Conservation (phyloP, 352 stramenopile genomes). For the Pythium monospermum region DNA sequence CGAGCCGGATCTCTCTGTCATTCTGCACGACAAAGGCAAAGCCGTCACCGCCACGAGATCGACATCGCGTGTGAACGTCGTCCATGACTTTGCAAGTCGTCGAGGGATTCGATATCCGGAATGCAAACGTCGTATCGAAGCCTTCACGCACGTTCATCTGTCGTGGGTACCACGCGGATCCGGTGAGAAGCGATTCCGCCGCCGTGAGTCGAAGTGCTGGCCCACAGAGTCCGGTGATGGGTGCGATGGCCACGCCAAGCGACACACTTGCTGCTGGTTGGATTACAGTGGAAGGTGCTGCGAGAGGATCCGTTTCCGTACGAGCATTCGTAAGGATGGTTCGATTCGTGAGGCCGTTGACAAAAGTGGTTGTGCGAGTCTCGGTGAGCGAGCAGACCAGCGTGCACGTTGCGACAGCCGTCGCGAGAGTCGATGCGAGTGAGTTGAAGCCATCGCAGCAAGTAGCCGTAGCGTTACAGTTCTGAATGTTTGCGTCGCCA, state of each 20-base stretch:
- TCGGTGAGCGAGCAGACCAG: conserved; percentile 44
- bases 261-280: too few relatives aligned
- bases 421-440: not conserved
- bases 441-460: conserved; percentile 80
- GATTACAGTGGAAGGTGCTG: not conserved
- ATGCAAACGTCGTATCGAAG: conserved; percentile 87
- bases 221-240: conserved; percentile 49
- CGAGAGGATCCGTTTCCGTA: conserved; percentile 16
- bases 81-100: conserved; percentile 85
- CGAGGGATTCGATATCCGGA: conserved; percentile 83
- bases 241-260: conserved; percentile 20
- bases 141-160: conserved; percentile 87
- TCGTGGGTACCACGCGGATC: conserved; percentile 88
- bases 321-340: conserved; percentile 40
- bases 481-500: conserved; percentile 84
- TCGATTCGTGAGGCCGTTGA: conserved; percentile 31
- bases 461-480: conserved; percentile 84
- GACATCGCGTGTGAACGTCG: conserved; percentile 79
- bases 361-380: conserved; percentile 27
- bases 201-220: conserved; percentile 74
- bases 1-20: conserved; percentile 55
- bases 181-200: conserved; percentile 62
- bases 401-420: conserved; percentile 24
- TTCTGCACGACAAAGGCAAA: conserved; percentile 87
- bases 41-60: conserved; percentile 64